These are phyloP conservation scores for Pseudogymnoascus verrucosus DNA, from an alignment of 2,329 filamentous ascomycete species.

Conservation along the genomic window DNA sequence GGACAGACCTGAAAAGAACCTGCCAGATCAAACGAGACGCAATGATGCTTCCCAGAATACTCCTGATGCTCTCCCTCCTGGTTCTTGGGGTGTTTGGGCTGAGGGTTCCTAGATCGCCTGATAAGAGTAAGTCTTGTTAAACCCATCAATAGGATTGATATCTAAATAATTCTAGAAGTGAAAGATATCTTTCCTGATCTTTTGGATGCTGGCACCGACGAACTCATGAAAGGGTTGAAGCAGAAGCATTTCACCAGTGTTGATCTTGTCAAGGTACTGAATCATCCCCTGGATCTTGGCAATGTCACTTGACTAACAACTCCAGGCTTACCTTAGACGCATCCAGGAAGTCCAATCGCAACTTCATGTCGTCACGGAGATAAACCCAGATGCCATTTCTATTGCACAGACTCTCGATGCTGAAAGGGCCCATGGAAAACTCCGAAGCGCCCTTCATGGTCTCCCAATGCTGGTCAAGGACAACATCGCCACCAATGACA, in stretches of 20 bases:
- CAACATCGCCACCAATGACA: conserved; percentile 50
- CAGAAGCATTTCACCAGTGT: conserved; percentile 45
- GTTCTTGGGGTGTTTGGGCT: neutral
- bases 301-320: neutral
- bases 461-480: conserved; percentile 54
- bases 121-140: neutral
- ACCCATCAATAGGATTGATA: neutral
- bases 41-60: neutral
- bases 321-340: conserved; percentile 20
- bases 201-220: conserved; percentile 43
- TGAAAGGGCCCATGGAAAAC: conserved; percentile 21
- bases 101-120: neutral
- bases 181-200: conserved; percentile 30
- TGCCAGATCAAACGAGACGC: neutral
- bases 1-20: neutral
- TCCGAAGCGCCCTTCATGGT: conserved; percentile 41
- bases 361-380: conserved; percentile 23
- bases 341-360: conserved; percentile 21
- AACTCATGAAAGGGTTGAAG: conserved; percentile 41
- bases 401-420: conserved; percentile 25
- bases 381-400: conserved; percentile 26
- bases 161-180: neutral
- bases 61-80: neutral
- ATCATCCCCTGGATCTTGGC: conserved; percentile 36
- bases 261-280: conserved; percentile 41